These are phyloP conservation scores for Berberis vulgaris DNA, from an alignment of 164 flowering plant species.

Conservation along the genomic window DNA sequence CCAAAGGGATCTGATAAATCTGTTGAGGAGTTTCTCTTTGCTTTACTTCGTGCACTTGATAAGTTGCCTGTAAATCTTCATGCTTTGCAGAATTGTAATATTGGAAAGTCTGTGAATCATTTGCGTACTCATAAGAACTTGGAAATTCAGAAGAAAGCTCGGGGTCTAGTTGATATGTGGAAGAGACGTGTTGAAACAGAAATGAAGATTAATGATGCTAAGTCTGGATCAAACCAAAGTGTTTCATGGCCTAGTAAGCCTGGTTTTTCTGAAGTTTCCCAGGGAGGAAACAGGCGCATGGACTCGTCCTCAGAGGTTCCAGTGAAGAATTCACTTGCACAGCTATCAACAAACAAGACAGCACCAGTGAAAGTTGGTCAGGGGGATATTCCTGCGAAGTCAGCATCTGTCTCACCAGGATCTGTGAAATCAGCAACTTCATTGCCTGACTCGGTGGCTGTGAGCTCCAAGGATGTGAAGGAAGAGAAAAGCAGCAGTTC, in stretches of 20 bases:
- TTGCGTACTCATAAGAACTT: slow-evolving; percentile 49
- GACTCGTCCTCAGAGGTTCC: slow-evolving; percentile 50
- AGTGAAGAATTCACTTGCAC: slow-evolving; percentile 41
- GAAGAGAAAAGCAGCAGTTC: slow-evolving; percentile 69
- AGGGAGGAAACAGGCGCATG: slow-evolving; percentile 44
- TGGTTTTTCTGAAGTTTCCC: slow-evolving; percentile 44
- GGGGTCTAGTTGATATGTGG: slow-evolving; percentile 93
- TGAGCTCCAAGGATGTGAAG: slow-evolving; percentile 23
- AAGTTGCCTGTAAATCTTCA: slow-evolving; percentile 86
- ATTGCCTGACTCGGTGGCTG: slow-evolving; percentile 18
- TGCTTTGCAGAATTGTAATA: slow-evolving; percentile 70
- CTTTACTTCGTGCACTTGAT: slow-evolving; percentile 85
- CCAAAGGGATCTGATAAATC: slow-evolving; percentile 65
- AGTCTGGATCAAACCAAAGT: slow-evolving; percentile 53
- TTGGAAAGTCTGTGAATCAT: slow-evolving; percentile 89
- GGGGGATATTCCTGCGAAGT: slow-evolving; percentile 24
- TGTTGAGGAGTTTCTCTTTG: slow-evolving; percentile 76
- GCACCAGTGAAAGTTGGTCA: slow-evolving; percentile 32
- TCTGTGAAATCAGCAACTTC: slow-evolving; percentile 28
- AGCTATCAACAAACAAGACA: slow-evolving; percentile 46
- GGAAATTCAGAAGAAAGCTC: slow-evolving; percentile 61
- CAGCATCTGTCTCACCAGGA: slow-evolving; percentile 40
- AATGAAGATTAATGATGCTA: slow-evolving; percentile 74
- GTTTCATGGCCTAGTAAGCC: slow-evolving; percentile 58
- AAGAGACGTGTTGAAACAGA: slow-evolving; percentile 95